These are phyloP conservation scores for Leccinum boreale DNA, from an alignment of 768 basidiomycete species.

Conservation along the genomic window DNA sequence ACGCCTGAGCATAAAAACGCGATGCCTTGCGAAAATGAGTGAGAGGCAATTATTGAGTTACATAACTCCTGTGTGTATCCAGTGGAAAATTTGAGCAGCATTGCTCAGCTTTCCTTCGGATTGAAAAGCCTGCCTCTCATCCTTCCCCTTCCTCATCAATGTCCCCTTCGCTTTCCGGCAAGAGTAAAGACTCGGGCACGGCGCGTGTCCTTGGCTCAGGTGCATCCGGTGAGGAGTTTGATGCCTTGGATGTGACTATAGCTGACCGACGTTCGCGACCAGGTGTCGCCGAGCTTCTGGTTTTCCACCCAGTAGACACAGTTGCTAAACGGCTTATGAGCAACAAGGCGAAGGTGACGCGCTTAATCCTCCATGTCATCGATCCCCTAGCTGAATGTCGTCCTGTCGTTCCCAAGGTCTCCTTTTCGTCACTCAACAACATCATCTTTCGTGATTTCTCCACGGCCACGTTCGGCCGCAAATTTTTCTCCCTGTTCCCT, in stretches of 20 bases:
- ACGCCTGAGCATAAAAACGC: not conserved
- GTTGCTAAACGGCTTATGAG: conserved; percentile 99
- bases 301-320: conserved; percentile 97
- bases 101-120: not conserved
- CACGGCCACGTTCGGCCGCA: conserved; percentile 56
- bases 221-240: conserved; percentile 61
- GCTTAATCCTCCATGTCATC: not conserved
- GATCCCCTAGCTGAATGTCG: not conserved
- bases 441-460: conserved; percentile 91
- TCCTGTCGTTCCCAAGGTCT: conserved; percentile 43
- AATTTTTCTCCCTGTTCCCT: conserved; percentile 92
- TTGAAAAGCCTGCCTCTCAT: not conserved
- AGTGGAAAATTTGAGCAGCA: conserved; percentile 5
- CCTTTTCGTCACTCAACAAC: conserved; percentile 56
- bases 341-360: conserved; percentile 77
- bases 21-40: conserved; percentile 9
- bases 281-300: conserved; percentile 93
- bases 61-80: conserved; percentile 21
- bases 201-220: conserved; percentile 92
- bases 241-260: no score
- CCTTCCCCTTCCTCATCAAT: conserved; percentile 26
- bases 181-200: conserved; percentile 78
- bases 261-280: not conserved
- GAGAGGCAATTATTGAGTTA: conserved; percentile 8
- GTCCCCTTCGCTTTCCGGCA: conserved; percentile 46